Percentiles rank a stretch among this genome's conserved stretches.
Evolutionary conservation across 2,329 filamentous ascomycete species (phyloP).

Genomic region (Phaeosphaeria sp.): DNA sequence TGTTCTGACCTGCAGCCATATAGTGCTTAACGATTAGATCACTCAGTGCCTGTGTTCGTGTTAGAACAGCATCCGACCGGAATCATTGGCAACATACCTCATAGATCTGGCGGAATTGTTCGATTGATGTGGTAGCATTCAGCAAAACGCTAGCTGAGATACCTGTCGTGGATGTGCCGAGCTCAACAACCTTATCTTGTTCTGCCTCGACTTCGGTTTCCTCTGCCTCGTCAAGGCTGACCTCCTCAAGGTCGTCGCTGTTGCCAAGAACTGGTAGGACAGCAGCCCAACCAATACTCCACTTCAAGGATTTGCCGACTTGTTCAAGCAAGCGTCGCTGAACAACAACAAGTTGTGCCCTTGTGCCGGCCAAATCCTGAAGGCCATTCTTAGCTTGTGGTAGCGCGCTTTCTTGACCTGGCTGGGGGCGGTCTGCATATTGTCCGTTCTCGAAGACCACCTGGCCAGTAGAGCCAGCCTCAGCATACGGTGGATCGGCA

Average conservation of each 20-base stretch:
- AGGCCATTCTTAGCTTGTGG: conserved; percentile 63
- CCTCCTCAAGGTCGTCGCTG: conserved; percentile 43
- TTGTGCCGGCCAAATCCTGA: conserved; percentile 80
- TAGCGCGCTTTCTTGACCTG: conserved; percentile 26
- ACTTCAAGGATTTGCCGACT: conserved; percentile 73
- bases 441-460: conserved; percentile 49
- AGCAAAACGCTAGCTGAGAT: conserved; percentile 40
- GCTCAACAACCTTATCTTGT: conserved; percentile 7
- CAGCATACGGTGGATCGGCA: conserved; percentile 43
- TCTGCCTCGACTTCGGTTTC: conserved; percentile 17
- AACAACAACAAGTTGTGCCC: conserved; percentile 82
- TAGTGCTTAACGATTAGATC: conserved; percentile 85
- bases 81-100: conserved; percentile 35
- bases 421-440: conserved; percentile 39
- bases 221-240: conserved; percentile 42
- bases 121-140: conserved; percentile 43
- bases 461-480: conserved; percentile 34
- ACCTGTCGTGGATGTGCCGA: conserved; percentile 28
- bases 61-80: conserved; percentile 8
- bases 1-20: conserved; percentile 76
- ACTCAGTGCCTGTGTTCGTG: conserved; percentile 78
- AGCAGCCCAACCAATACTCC: conserved; percentile 76
- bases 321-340: conserved; percentile 81
- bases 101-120: conserved; percentile 50
- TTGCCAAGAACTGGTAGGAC: conserved; percentile 34